Evolutionary conservation across 257 asterid species (phyloP).

Genomic region (Thymus mandschuricus): DNA sequence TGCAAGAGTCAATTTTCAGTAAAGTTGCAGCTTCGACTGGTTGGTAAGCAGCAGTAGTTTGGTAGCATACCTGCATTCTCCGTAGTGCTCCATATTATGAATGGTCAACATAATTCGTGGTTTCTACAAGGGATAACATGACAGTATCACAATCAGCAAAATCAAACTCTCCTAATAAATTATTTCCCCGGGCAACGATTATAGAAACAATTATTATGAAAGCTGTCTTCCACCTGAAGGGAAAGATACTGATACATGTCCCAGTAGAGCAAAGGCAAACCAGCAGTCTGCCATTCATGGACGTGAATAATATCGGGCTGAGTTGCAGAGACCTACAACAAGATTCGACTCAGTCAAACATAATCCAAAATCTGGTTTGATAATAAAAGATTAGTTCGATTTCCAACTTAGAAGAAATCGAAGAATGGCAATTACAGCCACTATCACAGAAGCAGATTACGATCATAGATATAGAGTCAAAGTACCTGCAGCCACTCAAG

Average conservation of each 20-base stretch:
- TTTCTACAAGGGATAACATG: slow-evolving; percentile 51
- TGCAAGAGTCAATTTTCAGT: slow-evolving; percentile 8
- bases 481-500: slow-evolving; percentile 97
- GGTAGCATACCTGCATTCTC: slow-evolving; percentile 79
- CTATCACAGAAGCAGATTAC: neutral
- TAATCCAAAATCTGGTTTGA: slow-evolving; percentile 2
- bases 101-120: slow-evolving; percentile 82
- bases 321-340: slow-evolving; percentile 66
- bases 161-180: slow-evolving; percentile 2
- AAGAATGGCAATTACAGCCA: neutral
- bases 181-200: neutral
- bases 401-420: neutral
- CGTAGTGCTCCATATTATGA: slow-evolving; percentile 96
- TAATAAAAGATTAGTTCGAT: neutral
- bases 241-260: slow-evolving; percentile 85
- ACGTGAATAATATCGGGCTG: slow-evolving; percentile 87
- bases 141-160: slow-evolving; percentile 27
- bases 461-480: neutral
- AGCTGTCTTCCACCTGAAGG: slow-evolving; percentile 54
- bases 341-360: slow-evolving; percentile 13
- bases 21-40: neutral
- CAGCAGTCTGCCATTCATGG: slow-evolving; percentile 92
- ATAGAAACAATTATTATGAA: slow-evolving; percentile 8
- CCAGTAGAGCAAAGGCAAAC: slow-evolving; percentile 85
- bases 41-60: slow-evolving; percentile 2